A percentile compares a stretch with the other conserved stretches of the same genome.
Evolutionary conservation across 805 yeast genomes (phyloP).

Genomic region (Hagleromyces aurorensis): DNA sequence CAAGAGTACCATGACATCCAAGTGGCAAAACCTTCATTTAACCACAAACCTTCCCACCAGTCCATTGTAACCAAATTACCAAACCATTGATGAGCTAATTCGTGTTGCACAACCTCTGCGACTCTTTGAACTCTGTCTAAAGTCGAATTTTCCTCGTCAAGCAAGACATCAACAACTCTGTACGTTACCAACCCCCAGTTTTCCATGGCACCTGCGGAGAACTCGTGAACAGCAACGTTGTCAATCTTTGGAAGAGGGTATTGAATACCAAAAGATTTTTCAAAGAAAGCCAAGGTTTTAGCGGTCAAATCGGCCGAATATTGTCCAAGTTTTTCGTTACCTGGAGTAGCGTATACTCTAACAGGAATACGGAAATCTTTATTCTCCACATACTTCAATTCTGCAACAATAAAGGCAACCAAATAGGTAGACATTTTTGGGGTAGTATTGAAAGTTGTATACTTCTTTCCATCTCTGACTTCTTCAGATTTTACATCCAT

Average conservation of each 20-base stretch:
- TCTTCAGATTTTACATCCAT: slow-evolving; percentile 54
- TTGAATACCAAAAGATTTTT: slow-evolving; percentile 61
- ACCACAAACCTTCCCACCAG: slow-evolving; percentile 88
- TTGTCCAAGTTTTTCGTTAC: slow-evolving; percentile 60
- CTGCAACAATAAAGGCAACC: slow-evolving; percentile 79
- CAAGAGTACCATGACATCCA: slow-evolving; percentile 88
- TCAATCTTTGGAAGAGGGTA: slow-evolving; percentile 78
- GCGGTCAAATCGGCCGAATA: slow-evolving; percentile 71
- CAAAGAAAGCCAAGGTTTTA: slow-evolving; percentile 66
- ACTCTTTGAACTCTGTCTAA: slow-evolving; percentile 61
- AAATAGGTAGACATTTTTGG: slow-evolving; percentile 81
- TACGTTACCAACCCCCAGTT: slow-evolving; percentile 77
- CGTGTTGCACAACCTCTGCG: slow-evolving; percentile 82
- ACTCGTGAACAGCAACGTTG: slow-evolving; percentile 76
- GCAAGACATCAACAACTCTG: slow-evolving; percentile 65
- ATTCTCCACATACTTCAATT: slow-evolving; percentile 64
- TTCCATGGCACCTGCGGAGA: slow-evolving; percentile 86
- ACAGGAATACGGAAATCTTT: slow-evolving; percentile 64
- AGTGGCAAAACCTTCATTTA: slow-evolving; percentile 84
- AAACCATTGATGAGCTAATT: slow-evolving; percentile 88
- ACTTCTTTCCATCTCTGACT: slow-evolving; percentile 40
- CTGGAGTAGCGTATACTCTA: slow-evolving; percentile 74
- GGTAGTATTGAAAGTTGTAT: slow-evolving; percentile 60
- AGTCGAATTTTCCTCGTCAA: slow-evolving; percentile 64
- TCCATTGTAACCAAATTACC: slow-evolving; percentile 88